phyloP scores from a whole-genome alignment of 2,329 filamentous ascomycete genomes.

The Basipetospora chlamydospora region DNA sequence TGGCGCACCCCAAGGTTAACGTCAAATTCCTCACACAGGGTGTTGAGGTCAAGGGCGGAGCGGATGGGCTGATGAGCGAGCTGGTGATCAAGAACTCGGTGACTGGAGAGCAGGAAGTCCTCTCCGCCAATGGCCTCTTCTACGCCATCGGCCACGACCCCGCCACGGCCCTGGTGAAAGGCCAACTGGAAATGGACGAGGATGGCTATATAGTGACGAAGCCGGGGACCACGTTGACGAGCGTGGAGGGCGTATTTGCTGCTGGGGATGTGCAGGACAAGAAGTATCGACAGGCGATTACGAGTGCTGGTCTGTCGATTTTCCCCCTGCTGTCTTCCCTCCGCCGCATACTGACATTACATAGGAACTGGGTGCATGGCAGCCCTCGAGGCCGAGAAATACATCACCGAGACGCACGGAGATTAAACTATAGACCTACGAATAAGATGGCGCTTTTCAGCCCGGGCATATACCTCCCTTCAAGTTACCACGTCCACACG shows the following conservation, averaged over 20 bases:
- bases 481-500: no score
- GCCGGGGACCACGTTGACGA: slow-evolving; percentile 79
- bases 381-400: slow-evolving; percentile 91
- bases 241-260: slow-evolving; percentile 82
- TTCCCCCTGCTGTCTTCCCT: not conserved
- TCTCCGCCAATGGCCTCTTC: slow-evolving; percentile 85
- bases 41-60: slow-evolving; percentile 71
- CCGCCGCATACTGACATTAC: slow-evolving; percentile 10
- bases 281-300: slow-evolving; percentile 93
- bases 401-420: slow-evolving; percentile 58
- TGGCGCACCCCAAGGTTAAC: slow-evolving; percentile 76
- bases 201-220: slow-evolving; percentile 86
- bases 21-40: slow-evolving; percentile 76
- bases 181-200: slow-evolving; percentile 71
- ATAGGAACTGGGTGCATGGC: slow-evolving; percentile 86
- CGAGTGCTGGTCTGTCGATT: slow-evolving; percentile 65
- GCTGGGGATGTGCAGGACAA: slow-evolving; percentile 98
- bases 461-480: not conserved
- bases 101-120: slow-evolving; percentile 64
- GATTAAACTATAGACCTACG: slow-evolving; percentile 15
- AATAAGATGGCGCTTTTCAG: no score
- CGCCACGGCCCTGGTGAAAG: slow-evolving; percentile 80
- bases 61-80: slow-evolving; percentile 76
- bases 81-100: slow-evolving; percentile 68
- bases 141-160: slow-evolving; percentile 97